A percentile compares a stretch with the other conserved stretches of the same genome.
These are phyloP conservation scores for Hypocreales sp. DNA, from an alignment of 2,329 filamentous ascomycete genomes.

Conservation along the genomic window DNA sequence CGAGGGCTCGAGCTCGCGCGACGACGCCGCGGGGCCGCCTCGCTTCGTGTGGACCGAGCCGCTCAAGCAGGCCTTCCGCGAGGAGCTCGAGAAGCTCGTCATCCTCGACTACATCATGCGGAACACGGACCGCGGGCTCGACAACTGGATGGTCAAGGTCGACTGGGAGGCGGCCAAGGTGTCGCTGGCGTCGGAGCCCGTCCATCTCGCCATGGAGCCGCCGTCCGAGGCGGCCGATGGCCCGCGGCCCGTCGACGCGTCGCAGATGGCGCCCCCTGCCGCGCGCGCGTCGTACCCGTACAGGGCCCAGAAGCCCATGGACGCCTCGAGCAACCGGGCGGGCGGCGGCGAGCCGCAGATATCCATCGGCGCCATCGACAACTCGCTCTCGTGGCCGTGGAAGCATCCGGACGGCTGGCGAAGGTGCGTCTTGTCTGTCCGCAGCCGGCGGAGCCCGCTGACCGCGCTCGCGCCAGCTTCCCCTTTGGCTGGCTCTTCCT, in stretches of 20 bases:
- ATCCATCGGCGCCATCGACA: conserved; percentile 85
- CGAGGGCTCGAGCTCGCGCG: conserved; percentile 25
- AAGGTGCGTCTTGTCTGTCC: conserved; percentile 21
- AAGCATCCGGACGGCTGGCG: conserved; percentile 88
- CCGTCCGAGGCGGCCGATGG: conserved; percentile 25
- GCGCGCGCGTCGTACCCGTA: conserved; percentile 48
- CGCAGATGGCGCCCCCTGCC: conserved; percentile 23
- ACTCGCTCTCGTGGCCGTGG: conserved; percentile 97
- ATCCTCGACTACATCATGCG: conserved; percentile 99
- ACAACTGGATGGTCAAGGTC: conserved; percentile 99
- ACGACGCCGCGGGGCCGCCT: conserved; percentile 34
- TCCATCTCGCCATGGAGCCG: conserved; percentile 46
- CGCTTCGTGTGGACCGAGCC: conserved; percentile 75
- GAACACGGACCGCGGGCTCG: conserved; percentile 88
- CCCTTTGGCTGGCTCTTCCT: conserved; percentile 98
- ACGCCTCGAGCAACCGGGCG: conserved; percentile 40
- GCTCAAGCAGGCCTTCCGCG: conserved; percentile 81
- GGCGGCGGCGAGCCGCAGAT: conserved; percentile 42
- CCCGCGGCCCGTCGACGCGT: conserved; percentile 45
- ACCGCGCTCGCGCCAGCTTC: conserved; percentile 38
- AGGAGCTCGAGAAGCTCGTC: conserved; percentile 92
- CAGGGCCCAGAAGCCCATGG: conserved; percentile 70
- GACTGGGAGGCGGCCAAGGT: conserved; percentile 74
- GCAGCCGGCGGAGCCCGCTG: not conserved
- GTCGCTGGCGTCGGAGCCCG: conserved; percentile 71